These are phyloP conservation scores for Fusarium sterilihyphosum DNA, from an alignment of 2,329 filamentous ascomycete genomes.

Conservation along the genomic window DNA sequence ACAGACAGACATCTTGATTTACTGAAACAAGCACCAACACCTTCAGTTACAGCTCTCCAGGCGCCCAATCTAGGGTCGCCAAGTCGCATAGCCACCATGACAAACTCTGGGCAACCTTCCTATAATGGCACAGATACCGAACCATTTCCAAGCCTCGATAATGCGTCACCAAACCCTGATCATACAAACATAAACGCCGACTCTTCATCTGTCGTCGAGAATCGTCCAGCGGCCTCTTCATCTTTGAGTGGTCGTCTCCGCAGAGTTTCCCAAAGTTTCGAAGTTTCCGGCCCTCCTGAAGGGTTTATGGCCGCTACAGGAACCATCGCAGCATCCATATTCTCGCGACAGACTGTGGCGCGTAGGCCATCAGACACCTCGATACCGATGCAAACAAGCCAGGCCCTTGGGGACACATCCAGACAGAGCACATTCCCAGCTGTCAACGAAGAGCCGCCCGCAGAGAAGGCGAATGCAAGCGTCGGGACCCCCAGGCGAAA, in stretches of 20 bases:
- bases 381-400: slow-evolving; percentile 22
- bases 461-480: slow-evolving; percentile 8
- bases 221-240: slow-evolving; percentile 45
- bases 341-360: slow-evolving; percentile 40
- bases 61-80: background rate
- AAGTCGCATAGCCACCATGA: slow-evolving; percentile 27
- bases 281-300: slow-evolving; percentile 57
- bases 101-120: slow-evolving; percentile 25
- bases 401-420: slow-evolving; percentile 38
- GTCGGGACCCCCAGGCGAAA: slow-evolving; percentile 8
- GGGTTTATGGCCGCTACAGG: slow-evolving; percentile 61
- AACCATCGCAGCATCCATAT: slow-evolving; percentile 55
- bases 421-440: slow-evolving; percentile 34
- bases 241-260: slow-evolving; percentile 48
- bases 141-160: slow-evolving; percentile 42
- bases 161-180: slow-evolving; percentile 32
- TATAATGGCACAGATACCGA: slow-evolving; percentile 34
- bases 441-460: slow-evolving; percentile 35
- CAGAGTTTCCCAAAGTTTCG: slow-evolving; percentile 51
- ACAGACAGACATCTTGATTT: background rate
- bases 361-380: slow-evolving; percentile 30
- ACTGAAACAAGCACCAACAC: background rate
- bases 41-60: background rate
- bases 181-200: slow-evolving; percentile 7
- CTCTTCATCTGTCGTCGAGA: slow-evolving; percentile 16